These are phyloP conservation scores for Linum tenue DNA, from an alignment of 345 rosid genomes.

Conservation along the genomic window DNA sequence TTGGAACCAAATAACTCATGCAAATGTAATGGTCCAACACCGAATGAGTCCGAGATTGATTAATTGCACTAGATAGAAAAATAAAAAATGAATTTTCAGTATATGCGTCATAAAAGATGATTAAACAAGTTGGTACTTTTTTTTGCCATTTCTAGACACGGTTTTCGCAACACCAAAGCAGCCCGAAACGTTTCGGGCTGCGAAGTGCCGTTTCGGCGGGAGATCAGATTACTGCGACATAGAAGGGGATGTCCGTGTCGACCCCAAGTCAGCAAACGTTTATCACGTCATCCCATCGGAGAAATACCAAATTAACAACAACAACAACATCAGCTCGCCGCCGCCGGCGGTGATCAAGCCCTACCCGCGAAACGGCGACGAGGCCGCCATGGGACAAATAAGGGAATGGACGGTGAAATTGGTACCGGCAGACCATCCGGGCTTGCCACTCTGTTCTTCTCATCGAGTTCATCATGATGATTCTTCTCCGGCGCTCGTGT, in stretches of 20 bases:
- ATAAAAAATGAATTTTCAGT: too few species aligned
- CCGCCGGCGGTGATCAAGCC: conserved; percentile 15
- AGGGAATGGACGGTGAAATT: conserved; percentile 21
- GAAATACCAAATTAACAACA: background rate
- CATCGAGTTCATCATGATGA: conserved; percentile 3
- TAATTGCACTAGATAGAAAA: too few species aligned
- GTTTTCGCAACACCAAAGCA: background rate
- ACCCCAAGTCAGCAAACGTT: conserved; percentile 19
- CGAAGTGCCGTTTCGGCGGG: background rate
- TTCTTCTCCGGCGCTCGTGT: conserved; percentile 21
- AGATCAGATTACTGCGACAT: conserved; percentile 25
- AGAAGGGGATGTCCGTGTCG: conserved; percentile 21
- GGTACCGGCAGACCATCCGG: background rate
- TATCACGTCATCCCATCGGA: conserved; percentile 10
- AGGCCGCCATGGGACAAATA: conserved; percentile 19
- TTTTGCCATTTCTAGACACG: too few species aligned
- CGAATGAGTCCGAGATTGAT: too few species aligned
- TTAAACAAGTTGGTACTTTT: too few species aligned
- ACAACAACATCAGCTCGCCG: background rate
- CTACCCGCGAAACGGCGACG: conserved; percentile 20
- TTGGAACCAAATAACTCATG: too few species aligned
- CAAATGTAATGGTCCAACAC: too few species aligned
- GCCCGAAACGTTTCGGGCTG: background rate
- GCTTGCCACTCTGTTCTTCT: conserved; percentile 18
- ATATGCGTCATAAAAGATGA: too few species aligned